Percentiles rank a stretch among this genome's conserved stretches.
These are phyloP conservation scores for Dillenia suffruticosa DNA, from an alignment of 164 flowering plant species.

Conservation along the genomic window DNA sequence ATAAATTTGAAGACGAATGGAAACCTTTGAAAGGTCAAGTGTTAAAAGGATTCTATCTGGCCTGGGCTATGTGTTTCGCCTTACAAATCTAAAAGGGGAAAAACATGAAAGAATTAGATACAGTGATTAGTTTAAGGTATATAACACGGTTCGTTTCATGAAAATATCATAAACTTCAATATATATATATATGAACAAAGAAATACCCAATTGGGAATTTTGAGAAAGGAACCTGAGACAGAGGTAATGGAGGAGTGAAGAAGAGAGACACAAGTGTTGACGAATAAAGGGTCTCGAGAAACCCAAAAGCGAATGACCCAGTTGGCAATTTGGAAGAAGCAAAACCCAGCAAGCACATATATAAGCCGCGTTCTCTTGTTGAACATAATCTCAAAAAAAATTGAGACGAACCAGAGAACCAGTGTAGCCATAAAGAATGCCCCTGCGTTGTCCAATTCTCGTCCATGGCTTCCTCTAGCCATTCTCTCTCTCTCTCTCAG, in stretches of 20 bases:
- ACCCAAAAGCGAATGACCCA: constrained; percentile 48
- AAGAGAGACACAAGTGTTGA: constrained; percentile 82
- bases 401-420: constrained; percentile 78
- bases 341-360: constrained; percentile 46
- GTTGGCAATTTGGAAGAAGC: constrained; percentile 71
- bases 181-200: no score
- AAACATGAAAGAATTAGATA: no score
- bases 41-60: no score
- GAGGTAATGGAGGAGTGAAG: constrained; percentile 82
- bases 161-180: no score
- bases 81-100: no score
- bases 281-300: constrained; percentile 76
- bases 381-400: constrained; percentile 61
- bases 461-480: constrained; percentile 15
- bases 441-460: constrained; percentile 30
- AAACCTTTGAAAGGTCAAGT: no score
- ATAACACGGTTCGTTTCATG: no score
- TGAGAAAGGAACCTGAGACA: constrained; percentile 42
- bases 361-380: constrained; percentile 58
- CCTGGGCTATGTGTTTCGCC: no score
- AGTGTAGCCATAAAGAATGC: constrained; percentile 71
- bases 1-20: no score
- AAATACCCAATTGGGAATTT: no score
- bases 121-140: no score
- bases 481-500: constrained; percentile 1